Percentiles rank a stretch among this genome's conserved stretches.
Conservation (phyloP, 2,329 filamentous ascomycete genomes). For the Cladophialophora immunda region DNA sequence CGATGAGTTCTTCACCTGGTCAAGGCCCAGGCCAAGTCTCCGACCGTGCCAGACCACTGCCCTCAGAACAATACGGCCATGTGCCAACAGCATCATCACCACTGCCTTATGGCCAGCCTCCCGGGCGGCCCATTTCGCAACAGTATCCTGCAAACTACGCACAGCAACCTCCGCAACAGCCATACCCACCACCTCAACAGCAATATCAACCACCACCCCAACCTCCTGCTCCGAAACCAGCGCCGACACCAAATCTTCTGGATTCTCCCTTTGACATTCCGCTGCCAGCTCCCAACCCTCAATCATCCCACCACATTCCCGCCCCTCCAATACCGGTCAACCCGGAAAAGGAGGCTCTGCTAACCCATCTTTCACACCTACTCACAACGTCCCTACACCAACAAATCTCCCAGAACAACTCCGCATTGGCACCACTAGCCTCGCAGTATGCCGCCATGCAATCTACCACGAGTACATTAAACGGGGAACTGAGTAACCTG, state of each 20-base stretch:
- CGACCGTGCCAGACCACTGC: constrained; percentile 12
- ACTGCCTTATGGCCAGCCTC: constrained; percentile 3
- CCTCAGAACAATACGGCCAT: constrained; percentile 16
- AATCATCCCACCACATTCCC: constrained; percentile 61
- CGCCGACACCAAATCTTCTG: constrained; percentile 64
- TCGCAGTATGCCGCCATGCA: constrained; percentile 83
- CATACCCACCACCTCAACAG: constrained; percentile 38
- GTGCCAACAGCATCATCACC: neutral
- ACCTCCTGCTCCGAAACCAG: constrained; percentile 39
- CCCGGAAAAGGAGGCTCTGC: constrained; percentile 89
- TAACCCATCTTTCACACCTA: constrained; percentile 76
- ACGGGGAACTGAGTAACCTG: constrained; percentile 76
- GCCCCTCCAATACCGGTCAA: constrained; percentile 93
- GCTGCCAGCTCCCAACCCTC: constrained; percentile 58
- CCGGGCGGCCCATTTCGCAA: constrained; percentile 18
- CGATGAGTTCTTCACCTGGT: constrained; percentile 13
- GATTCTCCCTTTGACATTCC: constrained; percentile 70
- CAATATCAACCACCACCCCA: constrained; percentile 42
- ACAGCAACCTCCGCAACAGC: constrained; percentile 14
- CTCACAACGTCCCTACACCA: constrained; percentile 74
- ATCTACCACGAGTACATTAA: constrained; percentile 72
- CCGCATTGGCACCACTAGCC: constrained; percentile 76
- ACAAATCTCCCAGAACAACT: constrained; percentile 74
- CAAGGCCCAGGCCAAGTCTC: constrained; percentile 19
- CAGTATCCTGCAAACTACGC: constrained; percentile 19